Conservation (phyloP, 2,329 filamentous ascomycete genomes). For the Apiospora koreana region DNA sequence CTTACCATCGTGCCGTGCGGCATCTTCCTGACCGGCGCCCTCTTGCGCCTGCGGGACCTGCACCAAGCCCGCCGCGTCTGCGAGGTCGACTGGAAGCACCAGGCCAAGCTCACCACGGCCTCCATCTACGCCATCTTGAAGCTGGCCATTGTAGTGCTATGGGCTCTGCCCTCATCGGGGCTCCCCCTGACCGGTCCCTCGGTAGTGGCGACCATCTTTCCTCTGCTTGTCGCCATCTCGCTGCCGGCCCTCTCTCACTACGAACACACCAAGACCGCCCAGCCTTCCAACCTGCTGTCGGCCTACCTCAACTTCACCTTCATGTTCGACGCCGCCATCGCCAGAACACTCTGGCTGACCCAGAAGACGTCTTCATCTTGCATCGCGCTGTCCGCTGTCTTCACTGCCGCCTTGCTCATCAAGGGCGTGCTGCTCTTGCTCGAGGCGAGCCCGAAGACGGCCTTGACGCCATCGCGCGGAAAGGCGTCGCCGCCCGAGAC, state of each 20-base stretch:
- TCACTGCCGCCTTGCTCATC: not conserved
- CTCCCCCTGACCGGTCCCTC: not conserved
- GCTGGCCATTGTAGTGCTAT: not conserved
- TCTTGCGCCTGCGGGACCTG: not conserved
- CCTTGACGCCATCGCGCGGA: not conserved
- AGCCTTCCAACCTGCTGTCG: not conserved
- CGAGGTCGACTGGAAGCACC: not conserved
- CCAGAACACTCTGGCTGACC: not conserved
- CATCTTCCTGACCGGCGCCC: not conserved
- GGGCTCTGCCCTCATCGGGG: not conserved
- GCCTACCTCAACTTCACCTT: slow-evolving; percentile 9
- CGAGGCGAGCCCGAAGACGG: not conserved
- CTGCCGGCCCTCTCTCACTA: not conserved
- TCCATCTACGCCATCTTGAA: not conserved
- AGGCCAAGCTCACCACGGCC: not conserved
- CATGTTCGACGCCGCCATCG: not conserved
- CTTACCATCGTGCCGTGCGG: not conserved
- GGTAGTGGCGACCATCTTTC: not conserved
- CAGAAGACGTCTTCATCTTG: not conserved
- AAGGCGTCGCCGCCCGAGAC: not conserved
- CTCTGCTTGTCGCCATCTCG: not conserved
- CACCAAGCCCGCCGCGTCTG: not conserved
- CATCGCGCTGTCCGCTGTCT: not conserved
- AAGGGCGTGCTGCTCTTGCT: not conserved
- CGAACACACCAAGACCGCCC: not conserved